Evolutionary conservation across 768 basidiomycete genomes (phyloP).

Genomic region (Rhizopogon roseolus): DNA sequence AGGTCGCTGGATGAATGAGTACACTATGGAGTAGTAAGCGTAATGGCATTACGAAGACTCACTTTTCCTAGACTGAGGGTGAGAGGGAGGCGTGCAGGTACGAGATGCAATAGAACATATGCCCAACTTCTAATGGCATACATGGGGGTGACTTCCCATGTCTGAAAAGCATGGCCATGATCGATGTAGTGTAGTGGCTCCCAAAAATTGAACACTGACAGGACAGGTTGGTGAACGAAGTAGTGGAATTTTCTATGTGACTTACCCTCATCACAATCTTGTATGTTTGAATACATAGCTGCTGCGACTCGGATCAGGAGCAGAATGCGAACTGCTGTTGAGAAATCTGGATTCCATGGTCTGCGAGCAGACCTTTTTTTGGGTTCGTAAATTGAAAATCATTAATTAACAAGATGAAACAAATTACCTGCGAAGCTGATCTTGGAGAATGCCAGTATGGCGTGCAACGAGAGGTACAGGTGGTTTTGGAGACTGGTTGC

Average conservation of each 20-base stretch:
- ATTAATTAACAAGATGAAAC: conserved; percentile 1
- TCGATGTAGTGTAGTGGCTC: conserved; percentile 93
- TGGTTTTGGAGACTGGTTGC: conserved; percentile 28
- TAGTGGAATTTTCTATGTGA: background rate
- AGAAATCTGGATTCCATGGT: conserved; percentile 85
- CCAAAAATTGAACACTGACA: conserved; percentile 95
- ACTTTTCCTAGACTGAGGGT: conserved; percentile 72
- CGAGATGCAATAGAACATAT: conserved; percentile 80
- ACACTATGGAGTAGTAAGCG: background rate
- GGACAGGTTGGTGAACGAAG: background rate
- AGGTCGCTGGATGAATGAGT: conserved; percentile 53
- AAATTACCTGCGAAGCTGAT: conserved; percentile 68
- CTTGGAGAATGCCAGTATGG: conserved; percentile 72
- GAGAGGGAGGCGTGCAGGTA: conserved; percentile 57
- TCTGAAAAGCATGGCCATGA: conserved; percentile 88
- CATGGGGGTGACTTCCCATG: conserved; percentile 92
- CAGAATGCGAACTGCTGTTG: conserved; percentile 77
- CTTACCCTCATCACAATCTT: conserved; percentile 95
- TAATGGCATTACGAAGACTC: conserved; percentile 10
- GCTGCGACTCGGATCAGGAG: conserved; percentile 73
- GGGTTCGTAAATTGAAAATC: conserved; percentile 5
- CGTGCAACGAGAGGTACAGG: conserved; percentile 29
- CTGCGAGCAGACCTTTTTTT: conserved; percentile 54
- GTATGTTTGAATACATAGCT: conserved; percentile 94
- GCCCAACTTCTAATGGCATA: conserved; percentile 96